Conservation (phyloP, 768 basidiomycete species). For the Podaxis rugospora region DNA sequence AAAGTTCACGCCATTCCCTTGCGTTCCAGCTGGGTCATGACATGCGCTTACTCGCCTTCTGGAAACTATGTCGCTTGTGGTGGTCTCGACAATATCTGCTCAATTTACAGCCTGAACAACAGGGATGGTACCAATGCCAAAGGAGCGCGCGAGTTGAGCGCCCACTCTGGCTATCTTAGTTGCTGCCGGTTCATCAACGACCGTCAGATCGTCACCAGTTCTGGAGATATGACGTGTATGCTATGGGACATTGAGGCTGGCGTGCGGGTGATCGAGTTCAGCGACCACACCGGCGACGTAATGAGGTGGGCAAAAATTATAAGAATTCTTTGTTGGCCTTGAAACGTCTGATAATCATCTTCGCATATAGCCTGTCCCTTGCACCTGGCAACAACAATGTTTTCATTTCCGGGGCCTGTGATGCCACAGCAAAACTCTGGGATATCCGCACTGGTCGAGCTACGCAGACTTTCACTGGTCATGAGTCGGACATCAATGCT, state of each 20-base stretch:
- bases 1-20: conserved; percentile 99
- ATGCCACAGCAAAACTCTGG: conserved; percentile 98
- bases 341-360: conserved; percentile 12
- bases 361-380: conserved; percentile 71
- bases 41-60: conserved; percentile 95
- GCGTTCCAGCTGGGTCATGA: conserved; percentile 99
- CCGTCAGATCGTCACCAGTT: conserved; percentile 95
- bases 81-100: conserved; percentile 98
- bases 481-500: conserved; percentile 99
- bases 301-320: conserved; percentile 70
- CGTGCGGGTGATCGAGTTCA: conserved; percentile 96
- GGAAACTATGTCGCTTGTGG: conserved; percentile 98
- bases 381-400: conserved; percentile 82
- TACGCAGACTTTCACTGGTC: conserved; percentile 97
- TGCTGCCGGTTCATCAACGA: conserved; percentile 99
- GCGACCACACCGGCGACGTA: conserved; percentile 98
- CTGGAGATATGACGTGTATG: conserved; percentile 99
- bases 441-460: conserved; percentile 97
- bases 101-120: conserved; percentile 91
- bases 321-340: conserved; percentile 10
- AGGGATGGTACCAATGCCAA: conserved; percentile 76
- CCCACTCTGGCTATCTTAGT: conserved; percentile 95
- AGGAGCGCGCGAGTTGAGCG: conserved; percentile 92
- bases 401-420: conserved; percentile 99
- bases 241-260: conserved; percentile 99